Percentiles rank a stretch among this genome's conserved stretches.
Evolutionary conservation across 2,329 filamentous ascomycete species (phyloP).

Genomic region (Zymoseptoria crescenta): DNA sequence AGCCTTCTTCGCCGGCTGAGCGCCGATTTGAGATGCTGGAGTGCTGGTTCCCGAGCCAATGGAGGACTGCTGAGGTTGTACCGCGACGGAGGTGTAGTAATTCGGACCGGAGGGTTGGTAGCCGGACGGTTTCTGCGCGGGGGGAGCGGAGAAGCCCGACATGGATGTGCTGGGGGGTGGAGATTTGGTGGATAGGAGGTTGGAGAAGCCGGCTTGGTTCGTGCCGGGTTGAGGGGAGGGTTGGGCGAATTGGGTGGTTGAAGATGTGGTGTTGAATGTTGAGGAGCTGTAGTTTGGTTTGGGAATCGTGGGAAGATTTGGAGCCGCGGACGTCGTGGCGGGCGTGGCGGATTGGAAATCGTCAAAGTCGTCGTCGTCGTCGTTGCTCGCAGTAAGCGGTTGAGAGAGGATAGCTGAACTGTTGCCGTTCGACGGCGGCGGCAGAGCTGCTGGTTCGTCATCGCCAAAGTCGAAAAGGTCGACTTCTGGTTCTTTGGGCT

Average conservation of each 20-base stretch:
- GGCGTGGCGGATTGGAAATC: constrained; percentile 87
- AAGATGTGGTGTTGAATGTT: constrained; percentile 41
- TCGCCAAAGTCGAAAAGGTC: constrained; percentile 88
- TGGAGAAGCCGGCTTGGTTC: constrained; percentile 70
- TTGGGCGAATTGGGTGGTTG: constrained; percentile 64
- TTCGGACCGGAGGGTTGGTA: constrained; percentile 80
- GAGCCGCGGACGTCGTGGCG: constrained; percentile 34
- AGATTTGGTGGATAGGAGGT: constrained; percentile 75
- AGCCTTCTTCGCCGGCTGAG: constrained; percentile 34
- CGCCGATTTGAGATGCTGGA: constrained; percentile 27
- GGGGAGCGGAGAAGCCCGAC: constrained; percentile 32
- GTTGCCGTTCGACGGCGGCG: constrained; percentile 39
- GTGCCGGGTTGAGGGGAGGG: constrained; percentile 80
- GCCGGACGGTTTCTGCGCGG: constrained; percentile 47
- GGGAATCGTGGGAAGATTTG: constrained; percentile 29
- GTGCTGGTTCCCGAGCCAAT: constrained; percentile 31
- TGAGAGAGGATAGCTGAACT: constrained; percentile 20
- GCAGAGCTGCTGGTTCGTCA: constrained; percentile 52
- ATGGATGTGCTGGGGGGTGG: constrained; percentile 52
- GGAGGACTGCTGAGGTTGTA: constrained; percentile 36
- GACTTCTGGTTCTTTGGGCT: constrained; percentile 79
- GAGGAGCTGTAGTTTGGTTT: constrained; percentile 33
- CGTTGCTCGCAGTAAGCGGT: constrained; percentile 25
- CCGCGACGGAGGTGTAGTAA: constrained; percentile 79
- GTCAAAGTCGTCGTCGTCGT: constrained; percentile 89